A percentile compares a stretch with the other conserved stretches of the same genome.
Conservation (phyloP, 2,329 filamentous ascomycete genomes). For the Atkinsonella hypoxylon region DNA sequence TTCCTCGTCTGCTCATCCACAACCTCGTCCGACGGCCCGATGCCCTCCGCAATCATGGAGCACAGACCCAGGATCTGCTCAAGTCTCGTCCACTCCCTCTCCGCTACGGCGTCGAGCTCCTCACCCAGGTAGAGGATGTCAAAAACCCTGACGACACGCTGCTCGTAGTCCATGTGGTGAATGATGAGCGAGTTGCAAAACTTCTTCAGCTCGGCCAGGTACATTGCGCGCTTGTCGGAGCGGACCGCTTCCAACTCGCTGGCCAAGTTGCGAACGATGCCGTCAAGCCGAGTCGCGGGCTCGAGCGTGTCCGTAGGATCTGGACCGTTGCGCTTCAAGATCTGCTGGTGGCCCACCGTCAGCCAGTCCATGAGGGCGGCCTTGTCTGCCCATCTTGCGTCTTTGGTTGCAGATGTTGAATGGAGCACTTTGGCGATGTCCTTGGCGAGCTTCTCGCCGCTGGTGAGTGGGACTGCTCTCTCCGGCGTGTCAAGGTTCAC, state of each 20-base stretch:
- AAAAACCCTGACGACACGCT: slow-evolving; percentile 13
- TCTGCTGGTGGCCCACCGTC: slow-evolving; percentile 3
- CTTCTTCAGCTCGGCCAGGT: slow-evolving; percentile 12
- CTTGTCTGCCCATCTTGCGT: background rate
- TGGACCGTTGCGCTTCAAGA: background rate
- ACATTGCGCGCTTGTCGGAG: slow-evolving; percentile 10
- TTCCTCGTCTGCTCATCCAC: slow-evolving; percentile 6
- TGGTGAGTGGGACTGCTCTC: background rate
- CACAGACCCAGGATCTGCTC: slow-evolving; percentile 14
- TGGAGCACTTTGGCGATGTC: background rate
- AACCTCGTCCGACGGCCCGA: slow-evolving; percentile 13
- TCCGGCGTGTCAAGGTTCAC: background rate
- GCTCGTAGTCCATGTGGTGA: slow-evolving; percentile 9
- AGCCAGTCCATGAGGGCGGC: slow-evolving; percentile 7
- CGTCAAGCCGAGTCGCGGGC: background rate
- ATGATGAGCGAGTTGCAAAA: slow-evolving; percentile 8
- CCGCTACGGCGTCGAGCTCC: slow-evolving; percentile 14
- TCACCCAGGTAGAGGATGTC: slow-evolving; percentile 17
- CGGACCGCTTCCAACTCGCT: background rate
- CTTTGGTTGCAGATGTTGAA: background rate
- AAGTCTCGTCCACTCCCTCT: slow-evolving; percentile 16
- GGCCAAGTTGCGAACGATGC: background rate
- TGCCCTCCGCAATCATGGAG: slow-evolving; percentile 14
- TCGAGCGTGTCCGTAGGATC: no score
- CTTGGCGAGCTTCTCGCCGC: background rate